phyloP scores from a whole-genome alignment of 1,139 yeast species.

The Hemisphaericaspora lyxosophila region DNA sequence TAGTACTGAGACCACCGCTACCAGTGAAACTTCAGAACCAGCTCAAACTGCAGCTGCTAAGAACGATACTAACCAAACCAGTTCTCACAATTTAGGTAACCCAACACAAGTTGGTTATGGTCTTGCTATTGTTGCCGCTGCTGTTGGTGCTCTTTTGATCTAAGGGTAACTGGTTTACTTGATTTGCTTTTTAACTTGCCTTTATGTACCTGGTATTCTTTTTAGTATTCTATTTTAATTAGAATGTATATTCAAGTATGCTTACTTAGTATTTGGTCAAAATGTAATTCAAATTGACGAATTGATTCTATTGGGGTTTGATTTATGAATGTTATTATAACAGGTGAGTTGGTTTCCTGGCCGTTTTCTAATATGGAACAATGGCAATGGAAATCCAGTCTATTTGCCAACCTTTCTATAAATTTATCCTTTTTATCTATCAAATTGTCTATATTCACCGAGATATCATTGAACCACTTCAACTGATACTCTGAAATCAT shows the following conservation, averaged over 20 bases:
- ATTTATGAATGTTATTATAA: constrained; percentile 25
- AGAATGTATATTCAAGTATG: background rate
- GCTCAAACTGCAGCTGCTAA: constrained; percentile 8
- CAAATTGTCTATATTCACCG: constrained; percentile 12
- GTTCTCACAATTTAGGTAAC: constrained; percentile 10
- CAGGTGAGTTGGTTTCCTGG: constrained; percentile 20
- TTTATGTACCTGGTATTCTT: background rate
- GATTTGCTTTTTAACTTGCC: constrained; percentile 1
- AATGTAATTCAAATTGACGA: constrained; percentile 10
- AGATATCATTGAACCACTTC: constrained; percentile 16
- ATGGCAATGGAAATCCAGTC: constrained; percentile 18
- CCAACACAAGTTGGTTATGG: constrained; percentile 16
- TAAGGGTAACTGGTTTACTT: constrained; percentile 11
- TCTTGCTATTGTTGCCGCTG: constrained; percentile 24
- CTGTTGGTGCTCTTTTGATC: constrained; percentile 26
- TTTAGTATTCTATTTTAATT: background rate
- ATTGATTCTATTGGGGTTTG: constrained; percentile 12
- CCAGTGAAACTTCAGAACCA: background rate
- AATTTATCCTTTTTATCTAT: constrained; percentile 11
- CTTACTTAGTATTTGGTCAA: constrained; percentile 7
- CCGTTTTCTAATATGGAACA: constrained; percentile 20
- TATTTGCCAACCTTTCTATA: constrained; percentile 11
- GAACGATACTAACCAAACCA: constrained; percentile 10
- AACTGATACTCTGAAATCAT: constrained; percentile 7
- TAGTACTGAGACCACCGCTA: background rate